Evolutionary conservation across 176 grass and related monocot genomes (phyloP).

Genomic region (Canna indica): DNA sequence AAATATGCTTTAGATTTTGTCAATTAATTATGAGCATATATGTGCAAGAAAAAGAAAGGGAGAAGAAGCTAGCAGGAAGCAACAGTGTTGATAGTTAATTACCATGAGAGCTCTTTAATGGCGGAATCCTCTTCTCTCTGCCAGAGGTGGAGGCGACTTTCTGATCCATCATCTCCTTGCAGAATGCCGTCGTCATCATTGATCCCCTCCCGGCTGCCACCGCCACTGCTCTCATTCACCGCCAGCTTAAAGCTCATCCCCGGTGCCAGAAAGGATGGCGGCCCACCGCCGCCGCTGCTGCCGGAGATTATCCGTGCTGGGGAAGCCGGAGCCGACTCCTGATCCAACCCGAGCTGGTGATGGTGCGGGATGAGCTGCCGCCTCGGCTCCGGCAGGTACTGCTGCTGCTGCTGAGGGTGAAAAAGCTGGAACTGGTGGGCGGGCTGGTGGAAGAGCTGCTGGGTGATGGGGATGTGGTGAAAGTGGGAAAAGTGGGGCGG

Average conservation of each 20-base stretch:
- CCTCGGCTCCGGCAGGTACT: slow-evolving; percentile 25
- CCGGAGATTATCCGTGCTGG: slow-evolving; percentile 35
- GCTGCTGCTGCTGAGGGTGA: slow-evolving; percentile 30
- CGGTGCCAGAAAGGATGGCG: slow-evolving; percentile 40
- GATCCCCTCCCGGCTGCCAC: slow-evolving; percentile 38
- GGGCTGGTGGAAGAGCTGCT: slow-evolving; percentile 23
- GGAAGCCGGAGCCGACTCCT: slow-evolving; percentile 30
- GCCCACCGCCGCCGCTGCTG: not conserved
- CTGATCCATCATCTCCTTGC: slow-evolving; percentile 44
- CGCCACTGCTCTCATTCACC: slow-evolving; percentile 41
- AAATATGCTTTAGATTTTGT: too few species aligned
- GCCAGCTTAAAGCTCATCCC: slow-evolving; percentile 86
- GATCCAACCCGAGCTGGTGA: slow-evolving; percentile 69
- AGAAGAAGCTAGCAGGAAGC: not conserved
- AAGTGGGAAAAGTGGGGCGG: slow-evolving; percentile 5
- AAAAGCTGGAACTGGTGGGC: slow-evolving; percentile 20
- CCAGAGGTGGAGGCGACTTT: slow-evolving; percentile 50
- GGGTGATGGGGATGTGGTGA: slow-evolving; percentile 5
- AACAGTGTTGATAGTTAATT: not conserved
- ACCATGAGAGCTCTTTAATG: slow-evolving; percentile 94
- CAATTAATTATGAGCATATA: too few species aligned
- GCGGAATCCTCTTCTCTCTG: slow-evolving; percentile 61
- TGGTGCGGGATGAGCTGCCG: slow-evolving; percentile 26
- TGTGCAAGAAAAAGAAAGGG: not conserved
- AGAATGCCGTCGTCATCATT: slow-evolving; percentile 51